phyloP scores from a whole-genome alignment of 768 basidiomycete species.

The Hygrocybe punicea region DNA sequence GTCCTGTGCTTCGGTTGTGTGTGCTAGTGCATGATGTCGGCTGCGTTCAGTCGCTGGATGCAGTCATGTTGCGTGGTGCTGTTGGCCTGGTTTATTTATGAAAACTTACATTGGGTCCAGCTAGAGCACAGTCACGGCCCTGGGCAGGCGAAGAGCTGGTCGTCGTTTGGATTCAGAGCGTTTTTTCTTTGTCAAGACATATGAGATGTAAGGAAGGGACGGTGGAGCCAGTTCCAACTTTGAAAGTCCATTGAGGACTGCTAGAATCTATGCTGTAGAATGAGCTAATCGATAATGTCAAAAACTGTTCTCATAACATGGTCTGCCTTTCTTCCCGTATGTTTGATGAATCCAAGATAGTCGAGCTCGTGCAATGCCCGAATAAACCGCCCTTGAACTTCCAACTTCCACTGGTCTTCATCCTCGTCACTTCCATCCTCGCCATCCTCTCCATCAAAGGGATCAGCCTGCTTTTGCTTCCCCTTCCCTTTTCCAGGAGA shows the following conservation, averaged over 20 bases:
- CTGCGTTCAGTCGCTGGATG: too few species aligned
- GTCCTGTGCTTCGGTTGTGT: too few species aligned
- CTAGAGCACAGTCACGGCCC: not conserved
- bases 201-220: too few species aligned
- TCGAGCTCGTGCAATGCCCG: constrained; percentile 80
- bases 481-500: constrained; percentile 36
- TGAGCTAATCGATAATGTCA: constrained; percentile 42
- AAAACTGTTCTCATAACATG: constrained; percentile 70
- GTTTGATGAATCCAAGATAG: constrained; percentile 74
- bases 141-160: too few species aligned
- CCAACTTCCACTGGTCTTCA: constrained; percentile 53
- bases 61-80: too few species aligned
- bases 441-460: constrained; percentile 29
- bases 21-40: too few species aligned
- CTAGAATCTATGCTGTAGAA: not conserved
- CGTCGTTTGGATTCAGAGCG: too few species aligned
- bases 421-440: constrained; percentile 30
- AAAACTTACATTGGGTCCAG: not conserved
- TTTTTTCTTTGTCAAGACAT: too few species aligned
- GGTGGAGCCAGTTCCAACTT: too few species aligned
- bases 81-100: too few species aligned
- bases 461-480: constrained; percentile 18
- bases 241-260: too few species aligned
- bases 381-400: constrained; percentile 76
- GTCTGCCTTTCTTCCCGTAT: constrained; percentile 73